phyloP scores from a whole-genome alignment of 1,284 basidiomycete species.

The Schizopora paradoxa region DNA sequence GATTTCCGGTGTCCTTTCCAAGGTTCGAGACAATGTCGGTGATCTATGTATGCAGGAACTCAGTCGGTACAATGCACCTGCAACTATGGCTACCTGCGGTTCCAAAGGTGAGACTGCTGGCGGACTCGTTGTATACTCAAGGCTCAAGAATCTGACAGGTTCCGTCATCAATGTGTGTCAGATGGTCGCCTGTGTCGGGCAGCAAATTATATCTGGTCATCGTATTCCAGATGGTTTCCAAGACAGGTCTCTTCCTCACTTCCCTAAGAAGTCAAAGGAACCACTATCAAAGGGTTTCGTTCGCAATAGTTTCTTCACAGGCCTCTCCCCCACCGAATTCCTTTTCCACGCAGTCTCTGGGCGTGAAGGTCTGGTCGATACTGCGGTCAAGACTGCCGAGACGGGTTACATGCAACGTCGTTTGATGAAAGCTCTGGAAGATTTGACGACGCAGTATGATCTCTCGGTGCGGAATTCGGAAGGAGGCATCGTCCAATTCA shows the following conservation, averaged over 20 bases:
- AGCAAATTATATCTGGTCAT: constrained; percentile 97
- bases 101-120: constrained; percentile 74
- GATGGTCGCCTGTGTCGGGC: constrained; percentile 99
- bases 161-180: constrained; percentile 99
- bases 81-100: constrained; percentile 99
- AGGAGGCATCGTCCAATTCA: constrained; percentile 97
- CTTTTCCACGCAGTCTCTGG: constrained; percentile 99
- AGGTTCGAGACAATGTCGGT: constrained; percentile 94
- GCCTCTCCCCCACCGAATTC: constrained; percentile 95
- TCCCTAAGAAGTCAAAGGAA: constrained; percentile 95
- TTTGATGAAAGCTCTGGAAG: constrained; percentile 98
- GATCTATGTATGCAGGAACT: constrained; percentile 98
- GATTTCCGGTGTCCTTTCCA: constrained; percentile 90
- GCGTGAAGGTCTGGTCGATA: constrained; percentile 97
- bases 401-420: constrained; percentile 99
- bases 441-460: constrained; percentile 96
- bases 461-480: constrained; percentile 94
- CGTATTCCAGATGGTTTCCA: constrained; percentile 99
- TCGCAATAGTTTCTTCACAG: constrained; percentile 94
- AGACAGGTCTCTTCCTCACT: constrained; percentile 97
- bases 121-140: neutral
- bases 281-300: constrained; percentile 99
- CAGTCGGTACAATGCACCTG: constrained; percentile 91
- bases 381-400: constrained; percentile 99
- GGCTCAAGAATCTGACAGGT: constrained; percentile 53